phyloP scores from a whole-genome alignment of 108 stramenopile genomes.

The Pseudonitzschia multistriata region DNA sequence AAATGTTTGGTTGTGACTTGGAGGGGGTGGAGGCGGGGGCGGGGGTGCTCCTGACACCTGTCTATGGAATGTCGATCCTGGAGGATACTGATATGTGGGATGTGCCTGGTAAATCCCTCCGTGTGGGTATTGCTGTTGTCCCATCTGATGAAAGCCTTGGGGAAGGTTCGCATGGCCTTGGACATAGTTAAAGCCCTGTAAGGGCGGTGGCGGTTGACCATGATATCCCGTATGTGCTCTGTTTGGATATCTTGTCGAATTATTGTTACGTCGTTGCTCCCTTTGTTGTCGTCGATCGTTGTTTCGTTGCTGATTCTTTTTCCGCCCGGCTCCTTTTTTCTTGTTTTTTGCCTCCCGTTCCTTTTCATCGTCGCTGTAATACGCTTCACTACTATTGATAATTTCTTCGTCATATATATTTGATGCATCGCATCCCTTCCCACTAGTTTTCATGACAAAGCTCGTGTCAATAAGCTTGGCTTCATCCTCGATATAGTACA shows the following conservation, averaged over 20 bases:
- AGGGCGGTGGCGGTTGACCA: constrained; percentile 27
- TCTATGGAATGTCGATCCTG: constrained; percentile 15
- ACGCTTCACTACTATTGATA: constrained; percentile 52
- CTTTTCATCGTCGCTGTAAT: constrained; percentile 83
- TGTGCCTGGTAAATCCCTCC: not conserved
- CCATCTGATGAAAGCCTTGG: not conserved
- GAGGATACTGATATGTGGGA: constrained; percentile 10
- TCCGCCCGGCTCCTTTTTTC: constrained; percentile 22
- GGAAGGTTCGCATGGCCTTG: constrained; percentile 17
- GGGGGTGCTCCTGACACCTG: constrained; percentile 2
- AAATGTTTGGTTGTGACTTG: not conserved
- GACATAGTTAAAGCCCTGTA: constrained; percentile 11
- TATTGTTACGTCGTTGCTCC: constrained; percentile 2
- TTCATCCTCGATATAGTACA: constrained; percentile 63
- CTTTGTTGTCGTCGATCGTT: constrained; percentile 4
- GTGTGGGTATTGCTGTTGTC: not conserved
- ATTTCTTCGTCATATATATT: constrained; percentile 86
- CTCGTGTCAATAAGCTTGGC: constrained; percentile 66
- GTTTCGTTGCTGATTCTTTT: constrained; percentile 25
- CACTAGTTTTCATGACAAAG: constrained; percentile 51
- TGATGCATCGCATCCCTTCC: constrained; percentile 84
- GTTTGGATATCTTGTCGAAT: not conserved
- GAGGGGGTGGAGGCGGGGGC: constrained; percentile 6
- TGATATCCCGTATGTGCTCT: not conserved
- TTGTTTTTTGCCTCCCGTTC: constrained; percentile 64